Conservation (phyloP, 2,329 filamentous ascomycete genomes). For the Bisporella sp. region DNA sequence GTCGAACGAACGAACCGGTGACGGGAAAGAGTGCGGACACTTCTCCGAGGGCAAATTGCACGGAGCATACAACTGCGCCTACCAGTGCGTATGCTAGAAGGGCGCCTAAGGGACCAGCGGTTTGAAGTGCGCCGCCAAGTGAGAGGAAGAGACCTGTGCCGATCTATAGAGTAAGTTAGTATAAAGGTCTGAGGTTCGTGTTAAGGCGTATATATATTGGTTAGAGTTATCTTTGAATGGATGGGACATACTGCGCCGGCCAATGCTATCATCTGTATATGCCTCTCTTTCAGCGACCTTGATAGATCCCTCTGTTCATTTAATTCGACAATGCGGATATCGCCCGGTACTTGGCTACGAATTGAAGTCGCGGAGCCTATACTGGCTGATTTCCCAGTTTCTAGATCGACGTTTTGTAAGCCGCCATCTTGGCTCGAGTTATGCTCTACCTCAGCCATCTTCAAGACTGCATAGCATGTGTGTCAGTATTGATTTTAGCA, state of each 20-base stretch:
- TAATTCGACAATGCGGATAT: neutral
- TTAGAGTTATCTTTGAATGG: neutral
- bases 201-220: neutral
- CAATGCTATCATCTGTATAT: conserved; percentile 34
- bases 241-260: conserved; percentile 23
- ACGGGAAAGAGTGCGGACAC: conserved; percentile 27
- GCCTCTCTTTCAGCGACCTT: conserved; percentile 30
- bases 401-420: no score
- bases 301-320: neutral
- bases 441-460: no score
- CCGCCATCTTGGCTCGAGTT: no score
- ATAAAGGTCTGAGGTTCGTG: no score
- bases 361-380: no score
- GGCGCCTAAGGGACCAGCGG: conserved; percentile 40
- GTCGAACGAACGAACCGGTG: conserved; percentile 29
- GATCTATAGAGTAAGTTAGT: neutral
- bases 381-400: no score
- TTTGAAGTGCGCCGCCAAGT: conserved; percentile 38
- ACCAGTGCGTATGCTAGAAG: conserved; percentile 31
- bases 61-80: conserved; percentile 37
- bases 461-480: no score
- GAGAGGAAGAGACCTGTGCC: conserved; percentile 48
- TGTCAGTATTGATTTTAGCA: no score
- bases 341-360: neutral
- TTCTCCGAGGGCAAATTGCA: conserved; percentile 30